A percentile compares a stretch with the other conserved stretches of the same genome.
phyloP scores from a whole-genome alignment of 169 alveolate species.

The Neospora caninum region DNA sequence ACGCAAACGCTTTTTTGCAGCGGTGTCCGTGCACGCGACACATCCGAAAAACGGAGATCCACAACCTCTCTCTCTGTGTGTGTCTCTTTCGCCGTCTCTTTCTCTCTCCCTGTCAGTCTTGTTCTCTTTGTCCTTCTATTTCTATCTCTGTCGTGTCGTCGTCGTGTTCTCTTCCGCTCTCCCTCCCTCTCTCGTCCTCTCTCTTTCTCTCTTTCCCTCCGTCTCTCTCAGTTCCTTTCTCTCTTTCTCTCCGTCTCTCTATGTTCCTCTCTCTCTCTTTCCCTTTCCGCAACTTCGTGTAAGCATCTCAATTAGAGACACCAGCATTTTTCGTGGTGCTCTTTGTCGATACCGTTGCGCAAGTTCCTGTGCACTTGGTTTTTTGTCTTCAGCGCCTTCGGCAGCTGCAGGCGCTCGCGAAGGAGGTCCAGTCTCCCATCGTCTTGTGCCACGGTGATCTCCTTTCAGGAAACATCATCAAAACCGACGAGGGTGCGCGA shows the following conservation, averaged over 20 bases:
- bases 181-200: too few relatives aligned
- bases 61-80: background rate
- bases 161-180: too few relatives aligned
- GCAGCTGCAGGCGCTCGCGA: background rate
- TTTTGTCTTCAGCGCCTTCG: constrained; percentile 27
- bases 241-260: background rate
- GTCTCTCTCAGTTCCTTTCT: constrained; percentile 1
- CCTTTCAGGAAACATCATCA: constrained; percentile 44
- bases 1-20: too few relatives aligned
- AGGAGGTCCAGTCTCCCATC: background rate
- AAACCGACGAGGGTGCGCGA: constrained; percentile 44
- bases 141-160: too few relatives aligned
- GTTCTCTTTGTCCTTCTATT: too few relatives aligned
- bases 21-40: too few relatives aligned
- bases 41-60: too few relatives aligned
- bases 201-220: background rate
- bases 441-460: constrained; percentile 55
- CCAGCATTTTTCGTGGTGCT: too few relatives aligned
- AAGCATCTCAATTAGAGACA: too few relatives aligned
- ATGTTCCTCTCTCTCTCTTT: too few relatives aligned
- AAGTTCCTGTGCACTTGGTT: background rate
- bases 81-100: background rate
- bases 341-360: too few relatives aligned
- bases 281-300: too few relatives aligned
- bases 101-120: background rate